A percentile compares a stretch with the other conserved stretches of the same genome.
Evolutionary conservation across 805 yeast genomes (phyloP).

Genomic region (Myxozyma monticola): DNA sequence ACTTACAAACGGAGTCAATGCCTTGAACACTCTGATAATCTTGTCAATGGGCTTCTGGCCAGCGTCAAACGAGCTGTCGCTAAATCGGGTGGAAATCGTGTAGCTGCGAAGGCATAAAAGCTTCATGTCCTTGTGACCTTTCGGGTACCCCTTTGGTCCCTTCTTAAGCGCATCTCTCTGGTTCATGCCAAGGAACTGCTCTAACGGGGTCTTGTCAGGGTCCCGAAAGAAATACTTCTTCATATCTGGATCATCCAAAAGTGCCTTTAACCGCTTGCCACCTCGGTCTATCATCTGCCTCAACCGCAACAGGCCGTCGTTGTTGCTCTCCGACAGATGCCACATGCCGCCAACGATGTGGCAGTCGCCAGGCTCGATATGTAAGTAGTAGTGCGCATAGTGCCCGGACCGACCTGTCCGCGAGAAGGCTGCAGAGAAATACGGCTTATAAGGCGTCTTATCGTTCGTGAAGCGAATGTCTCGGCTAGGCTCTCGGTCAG

Average conservation of each 20-base stretch:
- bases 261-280: conserved; percentile 20
- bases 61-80: conserved; percentile 14
- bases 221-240: conserved; percentile 8
- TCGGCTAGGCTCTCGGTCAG: conserved; percentile 21
- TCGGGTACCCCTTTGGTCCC: conserved; percentile 30
- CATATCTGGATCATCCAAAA: conserved; percentile 15
- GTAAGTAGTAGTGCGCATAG: conserved; percentile 32
- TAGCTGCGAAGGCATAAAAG: conserved; percentile 30
- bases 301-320: conserved; percentile 22
- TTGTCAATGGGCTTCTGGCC: conserved; percentile 16
- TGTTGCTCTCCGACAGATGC: conserved; percentile 21
- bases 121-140: conserved; percentile 25
- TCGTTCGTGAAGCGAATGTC: conserved; percentile 31
- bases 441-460: conserved; percentile 32
- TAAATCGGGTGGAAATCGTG: conserved; percentile 10
- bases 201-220: conserved; percentile 9
- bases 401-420: conserved; percentile 30
- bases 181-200: conserved; percentile 29
- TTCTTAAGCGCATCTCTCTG: conserved; percentile 29
- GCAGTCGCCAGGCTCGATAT: conserved; percentile 28
- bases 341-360: conserved; percentile 27
- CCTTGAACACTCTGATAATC: conserved; percentile 13
- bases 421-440: conserved; percentile 32
- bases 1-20: conserved; percentile 26
- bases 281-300: conserved; percentile 25